These are phyloP conservation scores for Kwoniella newhampshirensis DNA, from an alignment of 768 basidiomycete genomes.

Conservation along the genomic window DNA sequence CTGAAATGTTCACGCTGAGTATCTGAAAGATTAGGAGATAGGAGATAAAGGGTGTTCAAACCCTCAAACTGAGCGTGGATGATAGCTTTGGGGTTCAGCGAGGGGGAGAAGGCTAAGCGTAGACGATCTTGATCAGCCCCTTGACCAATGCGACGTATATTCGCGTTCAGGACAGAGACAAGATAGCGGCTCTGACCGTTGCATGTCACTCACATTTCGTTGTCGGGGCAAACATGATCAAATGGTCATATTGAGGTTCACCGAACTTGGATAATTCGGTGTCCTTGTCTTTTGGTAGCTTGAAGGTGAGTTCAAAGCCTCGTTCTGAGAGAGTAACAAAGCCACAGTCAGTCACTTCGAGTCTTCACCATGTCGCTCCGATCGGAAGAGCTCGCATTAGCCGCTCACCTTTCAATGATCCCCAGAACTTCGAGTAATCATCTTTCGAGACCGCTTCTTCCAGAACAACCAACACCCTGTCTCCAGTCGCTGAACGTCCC, in stretches of 20 bases:
- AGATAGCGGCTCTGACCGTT: neutral
- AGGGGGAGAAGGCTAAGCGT: constrained; percentile 74
- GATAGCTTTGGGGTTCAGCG: constrained; percentile 67
- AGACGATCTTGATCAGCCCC: no score
- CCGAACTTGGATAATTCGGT: constrained; percentile 70
- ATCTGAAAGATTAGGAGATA: constrained; percentile 62
- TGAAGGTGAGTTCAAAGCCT: constrained; percentile 85
- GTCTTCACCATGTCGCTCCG: neutral
- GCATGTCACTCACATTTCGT: constrained; percentile 67
- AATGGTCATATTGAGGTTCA: constrained; percentile 74
- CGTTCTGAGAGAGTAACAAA: constrained; percentile 58
- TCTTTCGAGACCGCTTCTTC: constrained; percentile 67
- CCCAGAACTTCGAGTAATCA: constrained; percentile 80
- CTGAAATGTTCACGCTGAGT: constrained; percentile 76
- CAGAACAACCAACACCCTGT: constrained; percentile 72
- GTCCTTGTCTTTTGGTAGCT: constrained; percentile 70
- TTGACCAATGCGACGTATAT: no score
- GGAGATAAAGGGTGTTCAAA: constrained; percentile 79
- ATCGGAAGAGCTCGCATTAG: neutral
- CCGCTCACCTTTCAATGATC: constrained; percentile 71
- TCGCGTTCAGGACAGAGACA: neutral
- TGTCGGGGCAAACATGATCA: constrained; percentile 81
- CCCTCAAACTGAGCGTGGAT: constrained; percentile 53
- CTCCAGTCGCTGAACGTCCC: constrained; percentile 48
- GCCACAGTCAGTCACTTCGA: neutral